A percentile compares a stretch with the other conserved stretches of the same genome.
phyloP scores from a whole-genome alignment of 164 flowering plant species.

The Magnolia changhungtana region DNA sequence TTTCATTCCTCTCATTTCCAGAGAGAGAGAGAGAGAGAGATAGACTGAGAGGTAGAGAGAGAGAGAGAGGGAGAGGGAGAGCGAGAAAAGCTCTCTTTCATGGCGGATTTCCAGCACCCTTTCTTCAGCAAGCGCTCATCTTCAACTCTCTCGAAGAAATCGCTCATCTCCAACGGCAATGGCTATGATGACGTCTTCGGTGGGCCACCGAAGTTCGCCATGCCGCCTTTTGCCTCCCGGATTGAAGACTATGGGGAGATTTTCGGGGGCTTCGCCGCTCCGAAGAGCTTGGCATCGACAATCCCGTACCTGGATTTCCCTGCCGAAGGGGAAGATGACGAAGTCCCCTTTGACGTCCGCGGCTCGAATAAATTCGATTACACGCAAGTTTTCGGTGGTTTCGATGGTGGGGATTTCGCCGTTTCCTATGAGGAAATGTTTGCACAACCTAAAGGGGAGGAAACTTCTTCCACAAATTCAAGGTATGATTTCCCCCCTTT shows the following conservation, averaged over 20 bases:
- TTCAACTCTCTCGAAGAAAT: slow-evolving; percentile 23
- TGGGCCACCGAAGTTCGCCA: slow-evolving; percentile 59
- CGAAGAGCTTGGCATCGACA: slow-evolving; percentile 38
- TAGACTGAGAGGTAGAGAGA: not conserved
- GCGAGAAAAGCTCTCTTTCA: not conserved
- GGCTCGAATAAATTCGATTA: slow-evolving; percentile 47
- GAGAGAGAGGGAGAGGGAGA: not conserved
- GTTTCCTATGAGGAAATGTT: slow-evolving; percentile 50
- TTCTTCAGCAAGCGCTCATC: slow-evolving; percentile 4
- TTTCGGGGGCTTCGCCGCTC: slow-evolving; percentile 57
- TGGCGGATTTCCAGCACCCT: slow-evolving; percentile 11
- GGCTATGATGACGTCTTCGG: slow-evolving; percentile 75
- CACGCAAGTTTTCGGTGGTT: slow-evolving; percentile 55
- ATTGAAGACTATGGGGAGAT: slow-evolving; percentile 83
- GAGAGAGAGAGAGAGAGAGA: too few species aligned
- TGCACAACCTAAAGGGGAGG: slow-evolving; percentile 4
- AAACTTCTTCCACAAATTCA: slow-evolving; percentile 1
- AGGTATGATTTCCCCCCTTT: not conserved
- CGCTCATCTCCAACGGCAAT: slow-evolving; percentile 16
- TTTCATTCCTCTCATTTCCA: slow-evolving; percentile 2
- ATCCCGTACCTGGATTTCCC: slow-evolving; percentile 75
- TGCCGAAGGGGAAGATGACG: slow-evolving; percentile 28
- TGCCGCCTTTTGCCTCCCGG: slow-evolving; percentile 56
- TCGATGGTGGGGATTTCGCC: slow-evolving; percentile 31
- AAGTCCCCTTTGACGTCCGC: slow-evolving; percentile 26